Evolutionary conservation across 129 eudicot species (phyloP), one percentile per base, ranked within the genome.

Genomic region (Tanacetum coccineum): DNA sequence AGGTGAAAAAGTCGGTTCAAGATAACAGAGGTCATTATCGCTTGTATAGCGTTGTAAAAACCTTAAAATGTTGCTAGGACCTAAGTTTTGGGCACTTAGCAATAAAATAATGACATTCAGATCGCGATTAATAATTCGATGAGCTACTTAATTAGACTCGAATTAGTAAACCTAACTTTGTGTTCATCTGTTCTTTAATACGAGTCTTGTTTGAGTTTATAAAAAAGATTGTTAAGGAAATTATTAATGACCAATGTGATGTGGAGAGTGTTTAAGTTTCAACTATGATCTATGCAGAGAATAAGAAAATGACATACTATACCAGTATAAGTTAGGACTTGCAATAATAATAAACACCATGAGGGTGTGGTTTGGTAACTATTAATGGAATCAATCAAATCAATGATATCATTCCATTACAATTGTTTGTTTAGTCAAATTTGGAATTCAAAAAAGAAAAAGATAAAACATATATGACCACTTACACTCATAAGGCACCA

Each of bases 1-100:
- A 64, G 67, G 70, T 25, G 21, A 71, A 5, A 39, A 65, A 71
- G 53, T 78, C 77, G 51, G 78, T n/a, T 47, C 10, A 78, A 49
- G 53, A 71, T 77, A 44, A 70, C 81, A 2, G 81, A 77, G n/a
- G 25, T 77, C 77, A 19, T 72, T 51, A 40, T n/a, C n/a, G 77
- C 77, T 17, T 42, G 65, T 49, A 74, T 44, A 65, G n/a, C n/a
- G 78, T 66, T 52, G 6, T 78, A 15, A 40, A n/a, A n/a, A n/a
- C n/a, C n/a, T n/a, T n/a, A n/a, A 68, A 40, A 68, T 67, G 59
- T n/a, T n/a, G 80, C 20, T 46, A 76, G 70, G 46, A 70, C 17
- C 18, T 67, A 60, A n/a, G n/a, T n/a, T n/a, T n/a, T n/a, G n/a
- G 59, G 50, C 14, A 47, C 19, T n/a, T 3, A 73, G 15, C 26